Percentiles rank a stretch among this genome's conserved stretches.
phyloP scores from a whole-genome alignment of 2,329 filamentous ascomycete genomes.

The Epichloe typhina region DNA sequence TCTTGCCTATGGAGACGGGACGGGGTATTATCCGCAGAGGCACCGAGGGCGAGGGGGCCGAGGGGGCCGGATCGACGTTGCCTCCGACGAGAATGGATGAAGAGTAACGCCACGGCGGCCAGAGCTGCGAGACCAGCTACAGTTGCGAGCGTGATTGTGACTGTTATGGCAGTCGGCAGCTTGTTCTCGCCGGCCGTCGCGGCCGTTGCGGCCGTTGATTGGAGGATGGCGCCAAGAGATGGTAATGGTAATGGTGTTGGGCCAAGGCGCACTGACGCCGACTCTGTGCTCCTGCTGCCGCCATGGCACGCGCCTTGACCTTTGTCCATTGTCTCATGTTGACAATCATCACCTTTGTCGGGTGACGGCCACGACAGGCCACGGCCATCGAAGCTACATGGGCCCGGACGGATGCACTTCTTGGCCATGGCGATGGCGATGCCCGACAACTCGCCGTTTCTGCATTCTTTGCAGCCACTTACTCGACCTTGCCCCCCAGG shows the following conservation, averaged over 20 bases:
- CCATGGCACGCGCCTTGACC: background rate
- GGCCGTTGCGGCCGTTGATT: background rate
- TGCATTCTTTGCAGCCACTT: background rate
- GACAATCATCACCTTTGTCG: background rate
- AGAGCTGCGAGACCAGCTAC: background rate
- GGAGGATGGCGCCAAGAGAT: background rate
- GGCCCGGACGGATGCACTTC: background rate
- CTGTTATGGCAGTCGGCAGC: background rate
- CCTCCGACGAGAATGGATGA: background rate
- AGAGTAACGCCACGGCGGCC: background rate
- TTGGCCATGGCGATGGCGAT: background rate
- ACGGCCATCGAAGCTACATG: background rate
- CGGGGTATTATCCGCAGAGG: background rate
- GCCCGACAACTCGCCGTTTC: background rate
- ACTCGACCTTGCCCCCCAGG: background rate
- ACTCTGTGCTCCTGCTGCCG: background rate
- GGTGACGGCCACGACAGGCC: background rate
- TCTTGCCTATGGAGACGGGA: background rate
- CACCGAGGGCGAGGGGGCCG: background rate
- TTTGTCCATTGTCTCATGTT: background rate
- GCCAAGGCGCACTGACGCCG: background rate
- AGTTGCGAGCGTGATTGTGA: constrained; percentile 2
- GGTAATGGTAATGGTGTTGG: background rate
- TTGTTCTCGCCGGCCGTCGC: background rate
- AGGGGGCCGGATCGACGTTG: background rate